Evolutionary conservation across 768 basidiomycete species (phyloP).

Genomic region (Serendipita indica): DNA sequence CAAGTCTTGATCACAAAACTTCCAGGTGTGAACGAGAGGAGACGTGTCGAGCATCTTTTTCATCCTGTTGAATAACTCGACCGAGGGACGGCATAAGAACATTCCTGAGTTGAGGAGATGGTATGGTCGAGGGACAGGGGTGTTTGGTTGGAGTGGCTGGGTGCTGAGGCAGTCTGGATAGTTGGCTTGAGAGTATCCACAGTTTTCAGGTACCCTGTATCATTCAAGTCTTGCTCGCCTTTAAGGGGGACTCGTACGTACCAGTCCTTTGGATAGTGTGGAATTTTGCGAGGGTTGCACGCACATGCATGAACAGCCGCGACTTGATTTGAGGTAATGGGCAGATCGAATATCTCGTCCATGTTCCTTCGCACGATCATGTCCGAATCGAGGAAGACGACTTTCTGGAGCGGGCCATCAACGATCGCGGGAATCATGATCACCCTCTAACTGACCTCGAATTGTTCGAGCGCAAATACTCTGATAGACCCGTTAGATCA

Average conservation of each 20-base stretch:
- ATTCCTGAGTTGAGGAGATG: constrained; percentile 80
- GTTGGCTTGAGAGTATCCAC: constrained; percentile 49
- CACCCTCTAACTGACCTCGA: neutral
- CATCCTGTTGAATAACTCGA: constrained; percentile 37
- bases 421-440: neutral
- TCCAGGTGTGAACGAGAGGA: constrained; percentile 37
- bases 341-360: constrained; percentile 37
- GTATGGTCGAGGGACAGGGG: constrained; percentile 48
- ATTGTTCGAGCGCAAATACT: constrained; percentile 6
- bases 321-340: constrained; percentile 41
- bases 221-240: neutral
- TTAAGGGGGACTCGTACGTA: constrained; percentile 20
- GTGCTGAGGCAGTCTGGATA: constrained; percentile 34
- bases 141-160: constrained; percentile 28
- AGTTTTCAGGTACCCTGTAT: constrained; percentile 80
- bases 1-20: constrained; percentile 91
- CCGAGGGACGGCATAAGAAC: constrained; percentile 70
- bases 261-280: constrained; percentile 88
- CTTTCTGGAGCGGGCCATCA: constrained; percentile 19
- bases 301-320: constrained; percentile 84
- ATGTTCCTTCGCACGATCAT: constrained; percentile 76
- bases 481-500: neutral
- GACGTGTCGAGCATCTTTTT: constrained; percentile 41
- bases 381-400: constrained; percentile 76
- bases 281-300: constrained; percentile 76